Evolutionary conservation across 1,284 basidiomycete species (phyloP).

Genomic region (Apiotrichum mycotoxinovorans): DNA sequence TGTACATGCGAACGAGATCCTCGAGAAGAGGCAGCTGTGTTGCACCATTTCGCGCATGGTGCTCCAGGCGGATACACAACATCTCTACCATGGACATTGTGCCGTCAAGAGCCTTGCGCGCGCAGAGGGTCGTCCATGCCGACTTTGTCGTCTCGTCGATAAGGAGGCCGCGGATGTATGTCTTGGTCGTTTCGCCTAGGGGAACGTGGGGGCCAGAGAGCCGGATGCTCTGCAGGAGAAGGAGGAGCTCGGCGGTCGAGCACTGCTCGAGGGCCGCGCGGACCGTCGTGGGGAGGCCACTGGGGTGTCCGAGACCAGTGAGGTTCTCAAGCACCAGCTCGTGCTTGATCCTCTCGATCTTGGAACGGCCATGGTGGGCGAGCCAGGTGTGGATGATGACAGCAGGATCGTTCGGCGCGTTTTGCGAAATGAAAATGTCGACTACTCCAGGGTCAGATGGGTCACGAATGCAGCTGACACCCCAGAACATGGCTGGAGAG

Average conservation of each 20-base stretch:
- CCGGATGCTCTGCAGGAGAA: constrained; percentile 4
- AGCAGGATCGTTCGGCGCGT: constrained; percentile 7
- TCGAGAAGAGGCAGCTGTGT: constrained; percentile 1
- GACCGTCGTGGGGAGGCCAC: constrained; percentile 4
- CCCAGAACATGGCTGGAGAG: constrained; percentile 9
- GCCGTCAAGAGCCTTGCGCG: constrained; percentile 8
- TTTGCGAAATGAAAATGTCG: constrained; percentile 13
- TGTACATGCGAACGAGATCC: constrained; percentile 5
- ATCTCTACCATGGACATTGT: constrained; percentile 5
- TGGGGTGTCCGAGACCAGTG: not conserved
- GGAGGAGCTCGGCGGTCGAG: constrained; percentile 1
- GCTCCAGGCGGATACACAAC: constrained; percentile 2
- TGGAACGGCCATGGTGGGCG: constrained; percentile 1
- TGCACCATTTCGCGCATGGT: constrained; percentile 5
- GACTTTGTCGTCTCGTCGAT: constrained; percentile 4
- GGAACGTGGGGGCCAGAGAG: not conserved
- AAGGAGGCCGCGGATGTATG: not conserved
- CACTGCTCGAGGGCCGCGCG: constrained; percentile 6
- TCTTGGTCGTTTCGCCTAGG: not conserved
- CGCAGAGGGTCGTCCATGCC: constrained; percentile 3
- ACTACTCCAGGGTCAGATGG: not conserved
- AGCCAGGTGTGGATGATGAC: constrained; percentile 15
- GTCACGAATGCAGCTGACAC: not conserved
- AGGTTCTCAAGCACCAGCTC: constrained; percentile 10
- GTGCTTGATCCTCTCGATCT: constrained; percentile 5